A percentile compares a stretch with the other conserved stretches of the same genome.
Conservation (phyloP, 1,284 basidiomycete species). For the Tylopilus orsonianus region DNA sequence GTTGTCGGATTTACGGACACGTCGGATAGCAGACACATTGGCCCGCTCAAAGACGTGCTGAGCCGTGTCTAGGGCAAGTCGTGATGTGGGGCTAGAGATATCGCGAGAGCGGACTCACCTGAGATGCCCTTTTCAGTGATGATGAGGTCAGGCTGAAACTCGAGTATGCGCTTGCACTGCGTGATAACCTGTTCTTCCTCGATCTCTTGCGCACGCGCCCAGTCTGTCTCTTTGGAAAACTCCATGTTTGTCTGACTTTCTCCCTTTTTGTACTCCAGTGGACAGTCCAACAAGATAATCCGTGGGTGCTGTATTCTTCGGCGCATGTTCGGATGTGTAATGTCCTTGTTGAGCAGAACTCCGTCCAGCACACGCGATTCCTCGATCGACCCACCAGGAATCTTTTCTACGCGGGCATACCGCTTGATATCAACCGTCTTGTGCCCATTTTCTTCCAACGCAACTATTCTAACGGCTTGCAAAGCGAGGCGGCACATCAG, state of each 20-base stretch:
- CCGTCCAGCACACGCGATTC: constrained; percentile 86
- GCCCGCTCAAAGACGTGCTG: constrained; percentile 91
- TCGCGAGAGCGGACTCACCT: constrained; percentile 47
- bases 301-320: constrained; percentile 89
- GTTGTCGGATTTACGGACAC: constrained; percentile 98
- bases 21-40: constrained; percentile 89
- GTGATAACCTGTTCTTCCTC: constrained; percentile 97
- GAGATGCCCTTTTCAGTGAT: constrained; percentile 99
- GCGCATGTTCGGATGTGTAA: constrained; percentile 97
- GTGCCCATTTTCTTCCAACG: constrained; percentile 57
- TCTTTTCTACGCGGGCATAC: constrained; percentile 96
- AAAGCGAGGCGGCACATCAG: constrained; percentile 97
- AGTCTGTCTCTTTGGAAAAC: constrained; percentile 92
- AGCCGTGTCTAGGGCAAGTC: constrained; percentile 69
- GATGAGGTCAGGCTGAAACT: constrained; percentile 94
- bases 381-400: constrained; percentile 97
- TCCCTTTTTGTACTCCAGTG: constrained; percentile 99
- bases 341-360: constrained; percentile 98
- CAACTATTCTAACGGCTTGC: constrained; percentile 87
- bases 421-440: constrained; percentile 97
- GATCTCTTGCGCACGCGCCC: constrained; percentile 90
- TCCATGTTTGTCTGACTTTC: constrained; percentile 99
- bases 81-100: not conserved
- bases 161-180: constrained; percentile 85
- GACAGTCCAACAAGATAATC: constrained; percentile 92